Evolutionary conservation across 805 yeast species (phyloP).

Genomic region (Hanseniaspora vineae): DNA sequence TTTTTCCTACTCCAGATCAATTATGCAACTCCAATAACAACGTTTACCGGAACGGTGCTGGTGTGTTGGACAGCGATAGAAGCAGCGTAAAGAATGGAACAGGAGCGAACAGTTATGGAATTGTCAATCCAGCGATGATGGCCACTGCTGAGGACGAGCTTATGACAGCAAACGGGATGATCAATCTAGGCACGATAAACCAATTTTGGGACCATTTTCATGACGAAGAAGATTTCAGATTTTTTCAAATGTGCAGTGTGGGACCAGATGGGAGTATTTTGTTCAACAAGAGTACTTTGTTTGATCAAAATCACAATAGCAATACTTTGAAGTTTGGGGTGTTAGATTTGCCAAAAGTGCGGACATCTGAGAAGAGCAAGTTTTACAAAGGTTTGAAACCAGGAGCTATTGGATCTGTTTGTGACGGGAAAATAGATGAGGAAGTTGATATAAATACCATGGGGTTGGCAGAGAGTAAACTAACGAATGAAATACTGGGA

Average conservation of each 20-base stretch:
- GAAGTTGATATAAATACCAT: background rate
- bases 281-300: constrained; percentile 2
- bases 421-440: too few species aligned
- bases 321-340: background rate
- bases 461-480: background rate
- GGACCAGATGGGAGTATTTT: constrained; percentile 18
- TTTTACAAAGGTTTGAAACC: background rate
- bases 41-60: constrained; percentile 6
- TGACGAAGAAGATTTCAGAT: constrained; percentile 21
- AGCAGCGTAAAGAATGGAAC: background rate
- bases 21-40: constrained; percentile 7
- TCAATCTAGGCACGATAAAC: constrained; percentile 3
- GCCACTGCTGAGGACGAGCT: background rate
- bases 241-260: constrained; percentile 13
- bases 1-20: constrained; percentile 19
- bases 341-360: background rate
- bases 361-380: background rate
- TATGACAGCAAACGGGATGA: background rate
- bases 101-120: constrained; percentile 2
- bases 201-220: constrained; percentile 22
- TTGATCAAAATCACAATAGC: too few species aligned
- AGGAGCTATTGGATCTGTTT: background rate
- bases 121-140: constrained; percentile 2
- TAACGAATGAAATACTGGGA: background rate
- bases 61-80: background rate